A percentile compares a stretch with the other conserved stretches of the same genome.
Evolutionary conservation across 371 early-diverging fungal species (phyloP).

Genomic region (Rhizopus arrhizus): DNA sequence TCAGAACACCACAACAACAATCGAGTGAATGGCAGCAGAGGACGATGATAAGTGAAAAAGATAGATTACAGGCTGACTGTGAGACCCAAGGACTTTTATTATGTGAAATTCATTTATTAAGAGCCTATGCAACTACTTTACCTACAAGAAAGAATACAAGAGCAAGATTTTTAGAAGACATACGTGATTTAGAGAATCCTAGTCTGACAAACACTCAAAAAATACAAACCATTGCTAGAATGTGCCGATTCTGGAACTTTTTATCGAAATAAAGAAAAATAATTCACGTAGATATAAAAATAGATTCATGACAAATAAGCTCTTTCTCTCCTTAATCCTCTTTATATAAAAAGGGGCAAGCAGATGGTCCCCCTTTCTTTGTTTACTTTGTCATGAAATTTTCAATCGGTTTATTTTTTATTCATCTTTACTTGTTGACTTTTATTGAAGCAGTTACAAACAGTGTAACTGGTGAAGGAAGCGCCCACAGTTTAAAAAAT

Average conservation of each 20-base stretch:
- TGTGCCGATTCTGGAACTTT: slow-evolving; percentile 62
- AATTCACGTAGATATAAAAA: no score
- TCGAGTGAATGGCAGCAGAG: slow-evolving; percentile 21
- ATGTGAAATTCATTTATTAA: slow-evolving; percentile 69
- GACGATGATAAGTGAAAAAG: not conserved
- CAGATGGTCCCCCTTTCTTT: not conserved
- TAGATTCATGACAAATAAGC: no score
- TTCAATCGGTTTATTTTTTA: not conserved
- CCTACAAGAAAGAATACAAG: slow-evolving; percentile 58
- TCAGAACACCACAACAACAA: slow-evolving; percentile 21
- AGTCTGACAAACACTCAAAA: slow-evolving; percentile 61
- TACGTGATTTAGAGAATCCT: slow-evolving; percentile 72
- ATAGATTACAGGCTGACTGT: slow-evolving; percentile 45
- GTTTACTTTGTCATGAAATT: not conserved
- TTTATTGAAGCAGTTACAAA: not conserved
- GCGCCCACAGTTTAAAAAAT: not conserved
- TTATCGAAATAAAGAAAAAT: slow-evolving; percentile 14
- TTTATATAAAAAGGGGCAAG: not conserved
- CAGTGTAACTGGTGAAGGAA: not conserved
- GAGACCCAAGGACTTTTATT: slow-evolving; percentile 73
- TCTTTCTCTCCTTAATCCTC: not conserved
- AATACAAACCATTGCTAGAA: slow-evolving; percentile 61
- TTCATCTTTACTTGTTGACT: not conserved
- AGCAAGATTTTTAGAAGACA: slow-evolving; percentile 70
- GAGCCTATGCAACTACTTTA: slow-evolving; percentile 49